Conservation (phyloP, 371 early-diverging fungal species). For the Zychaea mexicana region DNA sequence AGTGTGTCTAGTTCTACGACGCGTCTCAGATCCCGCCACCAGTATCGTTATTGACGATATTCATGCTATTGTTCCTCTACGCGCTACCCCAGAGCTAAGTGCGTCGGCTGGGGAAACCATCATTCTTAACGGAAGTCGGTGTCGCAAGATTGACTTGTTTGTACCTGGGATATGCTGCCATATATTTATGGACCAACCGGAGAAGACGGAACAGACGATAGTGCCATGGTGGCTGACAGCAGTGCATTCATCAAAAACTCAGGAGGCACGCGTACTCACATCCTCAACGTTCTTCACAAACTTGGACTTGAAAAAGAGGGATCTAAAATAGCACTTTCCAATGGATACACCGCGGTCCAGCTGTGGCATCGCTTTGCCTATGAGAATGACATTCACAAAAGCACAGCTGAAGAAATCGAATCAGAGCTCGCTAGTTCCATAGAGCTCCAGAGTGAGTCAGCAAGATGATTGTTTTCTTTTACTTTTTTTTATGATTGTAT, state of each 20-base stretch:
- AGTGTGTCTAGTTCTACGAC: too few species aligned
- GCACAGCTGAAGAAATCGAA: constrained; percentile 28
- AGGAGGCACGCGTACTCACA: constrained; percentile 1
- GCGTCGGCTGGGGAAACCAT: too few species aligned
- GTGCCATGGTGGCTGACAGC: not conserved
- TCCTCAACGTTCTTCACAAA: not conserved
- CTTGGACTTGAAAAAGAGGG: not conserved
- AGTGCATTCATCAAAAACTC: not conserved
- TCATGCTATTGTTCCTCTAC: too few species aligned
- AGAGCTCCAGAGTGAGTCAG: constrained; percentile 40
- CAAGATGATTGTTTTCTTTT: constrained; percentile 1
- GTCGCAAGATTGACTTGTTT: too few species aligned
- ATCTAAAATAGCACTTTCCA: constrained; percentile 13
- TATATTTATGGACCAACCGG: constrained; percentile 26
- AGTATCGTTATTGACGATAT: too few species aligned
- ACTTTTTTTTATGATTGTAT: not conserved
- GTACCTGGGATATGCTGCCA: constrained; percentile 44
- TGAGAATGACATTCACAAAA: constrained; percentile 25
- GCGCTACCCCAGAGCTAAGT: too few species aligned
- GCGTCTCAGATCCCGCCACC: too few species aligned
- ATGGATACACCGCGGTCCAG: constrained; percentile 31
- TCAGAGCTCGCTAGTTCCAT: constrained; percentile 42
- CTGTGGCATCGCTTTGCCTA: constrained; percentile 41
- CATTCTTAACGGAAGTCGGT: too few species aligned
- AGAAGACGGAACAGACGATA: too few species aligned